Conservation (phyloP, 306 rosid genomes). For the Cucurbita pepo region DNA sequence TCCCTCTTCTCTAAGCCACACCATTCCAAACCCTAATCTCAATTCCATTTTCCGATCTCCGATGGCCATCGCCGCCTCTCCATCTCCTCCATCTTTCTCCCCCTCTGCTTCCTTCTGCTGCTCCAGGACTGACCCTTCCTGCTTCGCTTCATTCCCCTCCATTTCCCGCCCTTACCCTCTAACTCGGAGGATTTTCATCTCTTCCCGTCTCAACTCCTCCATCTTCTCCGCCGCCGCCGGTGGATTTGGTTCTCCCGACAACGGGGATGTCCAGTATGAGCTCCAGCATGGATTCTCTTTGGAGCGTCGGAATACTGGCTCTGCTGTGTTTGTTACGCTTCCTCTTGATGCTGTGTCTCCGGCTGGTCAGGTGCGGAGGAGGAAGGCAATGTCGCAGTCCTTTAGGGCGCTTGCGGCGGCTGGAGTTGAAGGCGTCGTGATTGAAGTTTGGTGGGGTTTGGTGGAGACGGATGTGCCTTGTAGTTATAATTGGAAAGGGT, state of each 20-base stretch:
- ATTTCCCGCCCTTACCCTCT: constrained; percentile 8
- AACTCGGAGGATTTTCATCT: constrained; percentile 16
- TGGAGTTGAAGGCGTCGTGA: constrained; percentile 76
- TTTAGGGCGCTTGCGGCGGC: constrained; percentile 45
- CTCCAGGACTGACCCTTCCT: constrained; percentile 13
- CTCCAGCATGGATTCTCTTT: constrained; percentile 46
- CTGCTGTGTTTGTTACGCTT: constrained; percentile 56
- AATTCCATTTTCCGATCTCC: background rate
- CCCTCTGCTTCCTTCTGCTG: constrained; percentile 39
- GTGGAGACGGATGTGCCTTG: constrained; percentile 64
- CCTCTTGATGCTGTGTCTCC: constrained; percentile 34
- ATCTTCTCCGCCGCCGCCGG: constrained; percentile 43
- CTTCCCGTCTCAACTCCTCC: constrained; percentile 51
- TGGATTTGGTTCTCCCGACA: constrained; percentile 36
- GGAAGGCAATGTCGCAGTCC: constrained; percentile 31
- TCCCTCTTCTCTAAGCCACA: background rate
- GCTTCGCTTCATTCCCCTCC: constrained; percentile 24
- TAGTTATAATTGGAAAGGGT: constrained; percentile 68
- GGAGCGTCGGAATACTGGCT: constrained; percentile 35
- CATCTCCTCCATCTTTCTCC: constrained; percentile 36
- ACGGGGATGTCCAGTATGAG: constrained; percentile 44
- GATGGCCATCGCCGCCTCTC: constrained; percentile 60
- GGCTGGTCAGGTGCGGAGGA: constrained; percentile 23
- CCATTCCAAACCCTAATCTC: constrained; percentile 13
- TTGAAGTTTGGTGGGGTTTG: constrained; percentile 91